Evolutionary conservation across 2,329 filamentous ascomycete genomes (phyloP).

Genomic region (Penicillium freii): DNA sequence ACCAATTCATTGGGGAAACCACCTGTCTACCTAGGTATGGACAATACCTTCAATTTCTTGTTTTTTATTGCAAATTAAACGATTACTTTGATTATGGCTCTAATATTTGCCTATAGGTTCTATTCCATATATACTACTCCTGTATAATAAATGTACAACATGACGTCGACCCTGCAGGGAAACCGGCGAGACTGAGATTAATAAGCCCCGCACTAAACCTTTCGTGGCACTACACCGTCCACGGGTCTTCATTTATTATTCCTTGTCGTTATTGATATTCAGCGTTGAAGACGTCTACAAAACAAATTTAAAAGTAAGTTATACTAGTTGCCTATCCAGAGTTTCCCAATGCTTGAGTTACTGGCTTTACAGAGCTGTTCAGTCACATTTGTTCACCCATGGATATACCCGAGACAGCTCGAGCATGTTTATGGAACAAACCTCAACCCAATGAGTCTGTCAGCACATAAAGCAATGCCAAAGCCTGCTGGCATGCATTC

Average conservation of each 20-base stretch:
- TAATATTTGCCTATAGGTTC: no score
- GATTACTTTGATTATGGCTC: no score
- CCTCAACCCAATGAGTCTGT: background rate
- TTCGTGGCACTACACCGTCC: background rate
- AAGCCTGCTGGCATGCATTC: background rate
- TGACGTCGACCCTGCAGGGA: background rate
- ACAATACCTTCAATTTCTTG: no score
- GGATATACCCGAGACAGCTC: background rate
- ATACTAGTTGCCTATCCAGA: background rate
- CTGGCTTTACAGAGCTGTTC: background rate
- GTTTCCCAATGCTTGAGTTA: background rate
- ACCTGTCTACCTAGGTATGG: background rate
- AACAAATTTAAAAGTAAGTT: background rate
- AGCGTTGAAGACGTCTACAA: background rate
- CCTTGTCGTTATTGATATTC: background rate
- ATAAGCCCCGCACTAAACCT: conserved; percentile 20
- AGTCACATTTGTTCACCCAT: background rate
- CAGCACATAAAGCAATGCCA: background rate
- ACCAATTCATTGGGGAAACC: background rate
- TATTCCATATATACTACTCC: background rate
- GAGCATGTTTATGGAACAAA: background rate
- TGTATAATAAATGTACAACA: background rate
- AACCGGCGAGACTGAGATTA: conserved; percentile 9
- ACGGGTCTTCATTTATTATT: background rate
- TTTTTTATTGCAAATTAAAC: background rate